Evolutionary conservation across 2,329 filamentous ascomycete species (phyloP).

Genomic region (Claviceps africana): DNA sequence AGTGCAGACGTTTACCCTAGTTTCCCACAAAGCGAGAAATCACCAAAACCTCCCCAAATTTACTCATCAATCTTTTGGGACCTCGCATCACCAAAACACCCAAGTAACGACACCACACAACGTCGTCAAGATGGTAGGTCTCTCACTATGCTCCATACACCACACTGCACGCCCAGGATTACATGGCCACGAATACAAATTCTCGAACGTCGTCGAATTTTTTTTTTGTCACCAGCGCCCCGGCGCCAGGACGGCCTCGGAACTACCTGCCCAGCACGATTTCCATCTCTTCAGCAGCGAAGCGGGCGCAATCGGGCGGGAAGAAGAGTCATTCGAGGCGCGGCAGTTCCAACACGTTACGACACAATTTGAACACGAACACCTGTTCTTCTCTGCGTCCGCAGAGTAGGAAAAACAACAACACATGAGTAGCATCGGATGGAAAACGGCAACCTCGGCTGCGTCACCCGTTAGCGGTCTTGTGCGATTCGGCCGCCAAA

Average conservation of each 20-base stretch:
- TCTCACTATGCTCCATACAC: conserved; percentile 8
- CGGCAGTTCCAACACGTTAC: background rate
- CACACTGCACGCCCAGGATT: conserved; percentile 3
- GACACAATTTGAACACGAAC: background rate
- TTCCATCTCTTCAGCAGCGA: background rate
- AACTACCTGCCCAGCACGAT: background rate
- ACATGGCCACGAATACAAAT: background rate
- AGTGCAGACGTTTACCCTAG: conserved; percentile 24
- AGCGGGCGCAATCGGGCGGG: background rate
- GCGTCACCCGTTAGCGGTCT: background rate
- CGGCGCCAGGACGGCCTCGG: conserved; percentile 19
- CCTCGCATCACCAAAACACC: conserved; percentile 30
- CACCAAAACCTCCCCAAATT: conserved; percentile 29
- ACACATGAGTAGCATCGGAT: background rate
- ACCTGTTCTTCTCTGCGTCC: background rate
- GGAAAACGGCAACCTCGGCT: background rate
- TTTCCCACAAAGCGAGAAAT: conserved; percentile 32
- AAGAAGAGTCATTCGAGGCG: background rate
- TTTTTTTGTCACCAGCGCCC: conserved; percentile 11
- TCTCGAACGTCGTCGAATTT: conserved; percentile 6
- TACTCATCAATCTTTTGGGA: conserved; percentile 18
- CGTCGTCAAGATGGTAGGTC: conserved; percentile 37
- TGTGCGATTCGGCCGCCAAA: background rate
- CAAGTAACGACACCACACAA: conserved; percentile 27
- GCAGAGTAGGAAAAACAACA: background rate